These are phyloP conservation scores for Trifolium fragiferum DNA, from an alignment of 306 rosid species.

Conservation along the genomic window DNA sequence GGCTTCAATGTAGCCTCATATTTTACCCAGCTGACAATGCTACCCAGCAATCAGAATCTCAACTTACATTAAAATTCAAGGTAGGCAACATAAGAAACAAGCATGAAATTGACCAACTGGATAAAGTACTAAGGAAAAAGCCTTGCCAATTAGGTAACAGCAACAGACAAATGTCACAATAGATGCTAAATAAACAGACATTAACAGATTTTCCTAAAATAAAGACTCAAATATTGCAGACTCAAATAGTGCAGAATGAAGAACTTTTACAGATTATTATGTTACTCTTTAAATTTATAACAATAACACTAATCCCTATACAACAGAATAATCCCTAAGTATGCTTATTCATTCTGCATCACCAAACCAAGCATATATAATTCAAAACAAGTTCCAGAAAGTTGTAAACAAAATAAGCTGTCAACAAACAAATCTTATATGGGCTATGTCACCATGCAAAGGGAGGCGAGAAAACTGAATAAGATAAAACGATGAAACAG, in stretches of 20 bases:
- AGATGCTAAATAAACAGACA: slow-evolving; percentile 13
- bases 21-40: slow-evolving; percentile 5
- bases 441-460: not conserved
- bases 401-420: not conserved
- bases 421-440: not conserved
- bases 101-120: slow-evolving; percentile 16
- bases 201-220: not conserved
- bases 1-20: slow-evolving; percentile 27
- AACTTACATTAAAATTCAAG: slow-evolving; percentile 3
- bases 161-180: slow-evolving; percentile 21
- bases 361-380: slow-evolving; percentile 2
- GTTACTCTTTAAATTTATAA: slow-evolving; percentile 8
- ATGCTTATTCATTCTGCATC: not conserved
- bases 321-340: not conserved
- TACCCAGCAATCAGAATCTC: slow-evolving; percentile 18
- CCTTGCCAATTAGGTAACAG: not conserved
- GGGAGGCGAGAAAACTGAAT: not conserved
- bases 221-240: slow-evolving; percentile 16
- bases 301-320: not conserved
- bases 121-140: slow-evolving; percentile 23
- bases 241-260: slow-evolving; percentile 32
- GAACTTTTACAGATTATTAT: slow-evolving; percentile 8
- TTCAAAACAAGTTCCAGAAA: slow-evolving; percentile 13
- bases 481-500: slow-evolving; percentile 20
- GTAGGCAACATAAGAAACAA: slow-evolving; percentile 5